phyloP scores from a whole-genome alignment of 257 asterid genomes.

The Fraxinus quadrangulata region DNA sequence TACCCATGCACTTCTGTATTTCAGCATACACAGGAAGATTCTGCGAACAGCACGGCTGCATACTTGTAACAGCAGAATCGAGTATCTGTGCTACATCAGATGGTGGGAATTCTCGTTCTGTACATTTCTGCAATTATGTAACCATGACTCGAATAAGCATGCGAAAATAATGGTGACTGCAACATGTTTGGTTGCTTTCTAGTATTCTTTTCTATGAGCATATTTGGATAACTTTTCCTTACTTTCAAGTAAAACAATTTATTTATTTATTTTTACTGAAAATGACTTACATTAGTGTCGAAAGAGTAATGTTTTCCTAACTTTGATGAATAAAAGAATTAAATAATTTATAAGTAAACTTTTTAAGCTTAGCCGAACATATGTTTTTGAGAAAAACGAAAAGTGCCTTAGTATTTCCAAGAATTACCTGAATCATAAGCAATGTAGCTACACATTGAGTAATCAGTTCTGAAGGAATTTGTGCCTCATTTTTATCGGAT shows the following conservation, averaged over 20 bases:
- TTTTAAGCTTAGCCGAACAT: too few relatives aligned
- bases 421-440: conserved; percentile 77
- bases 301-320: too few relatives aligned
- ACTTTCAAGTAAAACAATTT: too few relatives aligned
- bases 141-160: not conserved
- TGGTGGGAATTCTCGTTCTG: not conserved
- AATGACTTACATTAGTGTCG: too few relatives aligned
- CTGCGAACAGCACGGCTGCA: conserved; percentile 79
- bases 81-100: conserved; percentile 14
- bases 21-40: conserved; percentile 80
- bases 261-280: too few relatives aligned
- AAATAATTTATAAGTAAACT: too few relatives aligned
- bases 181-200: too few relatives aligned
- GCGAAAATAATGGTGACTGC: not conserved
- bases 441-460: conserved; percentile 27
- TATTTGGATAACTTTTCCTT: not conserved
- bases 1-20: conserved; percentile 90
- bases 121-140: not conserved
- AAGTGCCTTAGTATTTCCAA: not conserved
- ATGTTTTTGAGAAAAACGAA: not conserved
- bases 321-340: too few relatives aligned
- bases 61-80: conserved; percentile 83
- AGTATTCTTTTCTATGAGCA: not conserved
- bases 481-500: conserved; percentile 49
- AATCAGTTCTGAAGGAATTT: conserved; percentile 39